Conservation (phyloP, 805 yeast genomes). For the Nakazawaea ernobii region DNA sequence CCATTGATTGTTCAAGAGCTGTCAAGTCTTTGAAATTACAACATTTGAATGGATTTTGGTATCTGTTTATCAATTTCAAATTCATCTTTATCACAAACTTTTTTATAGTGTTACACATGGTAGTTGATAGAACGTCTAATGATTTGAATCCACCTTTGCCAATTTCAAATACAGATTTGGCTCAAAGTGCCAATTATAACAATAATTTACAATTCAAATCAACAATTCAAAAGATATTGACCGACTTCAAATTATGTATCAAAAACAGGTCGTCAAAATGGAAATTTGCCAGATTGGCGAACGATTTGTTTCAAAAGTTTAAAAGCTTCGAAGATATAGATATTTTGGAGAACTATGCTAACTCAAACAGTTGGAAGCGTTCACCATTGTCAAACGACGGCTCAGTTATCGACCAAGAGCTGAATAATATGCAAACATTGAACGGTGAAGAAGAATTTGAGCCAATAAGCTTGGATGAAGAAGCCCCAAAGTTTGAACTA, state of each 20-base stretch:
- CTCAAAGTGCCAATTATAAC: neutral
- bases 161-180: neutral
- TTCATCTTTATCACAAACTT: conserved; percentile 10
- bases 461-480: conserved; percentile 4
- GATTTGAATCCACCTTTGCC: conserved; percentile 4
- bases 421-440: too few relatives aligned
- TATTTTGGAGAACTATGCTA: conserved; percentile 5
- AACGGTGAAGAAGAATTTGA: too few relatives aligned
- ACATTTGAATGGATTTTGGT: conserved; percentile 11
- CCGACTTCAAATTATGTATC: conserved; percentile 4
- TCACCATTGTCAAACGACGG: neutral
- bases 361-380: too few relatives aligned
- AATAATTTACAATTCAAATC: conserved; percentile 9
- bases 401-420: too few relatives aligned
- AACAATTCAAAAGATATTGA: conserved; percentile 8
- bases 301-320: conserved; percentile 5
- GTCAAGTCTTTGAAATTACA: conserved; percentile 1
- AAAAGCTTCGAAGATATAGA: conserved; percentile 3
- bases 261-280: conserved; percentile 10
- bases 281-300: conserved; percentile 8
- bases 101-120: conserved; percentile 7
- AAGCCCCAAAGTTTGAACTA: neutral
- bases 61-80: conserved; percentile 10
- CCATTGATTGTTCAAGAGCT: conserved; percentile 6
- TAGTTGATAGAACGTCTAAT: conserved; percentile 3